Conservation (phyloP, 495 filamentous ascomycete species). For the Neurospora hispaniola region DNA sequence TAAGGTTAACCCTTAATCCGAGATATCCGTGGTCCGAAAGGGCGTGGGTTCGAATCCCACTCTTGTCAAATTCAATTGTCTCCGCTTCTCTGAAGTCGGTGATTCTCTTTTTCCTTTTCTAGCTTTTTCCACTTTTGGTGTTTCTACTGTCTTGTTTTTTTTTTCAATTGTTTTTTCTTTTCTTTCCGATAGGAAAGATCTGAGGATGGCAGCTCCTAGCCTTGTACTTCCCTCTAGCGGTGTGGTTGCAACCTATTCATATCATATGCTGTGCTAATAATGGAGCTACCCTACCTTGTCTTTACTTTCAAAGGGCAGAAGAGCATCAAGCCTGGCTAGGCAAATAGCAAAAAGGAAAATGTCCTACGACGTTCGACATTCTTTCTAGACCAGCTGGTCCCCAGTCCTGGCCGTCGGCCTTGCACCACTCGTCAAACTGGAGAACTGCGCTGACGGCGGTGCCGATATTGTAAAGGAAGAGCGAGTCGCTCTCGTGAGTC, state of each 20-base stretch:
- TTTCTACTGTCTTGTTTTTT: too few species aligned
- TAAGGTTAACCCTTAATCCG: not conserved
- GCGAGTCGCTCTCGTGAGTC: too few species aligned
- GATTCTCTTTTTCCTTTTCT: not conserved
- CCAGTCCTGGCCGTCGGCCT: too few species aligned
- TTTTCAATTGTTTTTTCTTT: not conserved
- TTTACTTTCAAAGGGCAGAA: not conserved
- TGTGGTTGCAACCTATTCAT: not conserved
- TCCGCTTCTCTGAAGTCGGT: not conserved
- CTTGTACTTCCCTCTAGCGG: too few species aligned
- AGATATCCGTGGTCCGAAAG: conserved; percentile 20
- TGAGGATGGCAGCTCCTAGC: too few species aligned
- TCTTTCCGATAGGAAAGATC: not conserved
- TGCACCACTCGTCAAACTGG: too few species aligned
- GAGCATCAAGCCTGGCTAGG: not conserved
- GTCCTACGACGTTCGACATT: too few species aligned
- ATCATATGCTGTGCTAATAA: not conserved
- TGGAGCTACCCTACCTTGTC: too few species aligned
- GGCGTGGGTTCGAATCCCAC: conserved; percentile 29
- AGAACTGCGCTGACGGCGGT: too few species aligned
- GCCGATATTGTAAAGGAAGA: too few species aligned
- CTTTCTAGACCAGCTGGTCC: too few species aligned
- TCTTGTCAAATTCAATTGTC: conserved; percentile 11
- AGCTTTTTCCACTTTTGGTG: not conserved
- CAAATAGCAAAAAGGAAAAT: too few species aligned